phyloP scores from a whole-genome alignment of 768 basidiomycete species.

The Chalciporus sphaerocephalus region DNA sequence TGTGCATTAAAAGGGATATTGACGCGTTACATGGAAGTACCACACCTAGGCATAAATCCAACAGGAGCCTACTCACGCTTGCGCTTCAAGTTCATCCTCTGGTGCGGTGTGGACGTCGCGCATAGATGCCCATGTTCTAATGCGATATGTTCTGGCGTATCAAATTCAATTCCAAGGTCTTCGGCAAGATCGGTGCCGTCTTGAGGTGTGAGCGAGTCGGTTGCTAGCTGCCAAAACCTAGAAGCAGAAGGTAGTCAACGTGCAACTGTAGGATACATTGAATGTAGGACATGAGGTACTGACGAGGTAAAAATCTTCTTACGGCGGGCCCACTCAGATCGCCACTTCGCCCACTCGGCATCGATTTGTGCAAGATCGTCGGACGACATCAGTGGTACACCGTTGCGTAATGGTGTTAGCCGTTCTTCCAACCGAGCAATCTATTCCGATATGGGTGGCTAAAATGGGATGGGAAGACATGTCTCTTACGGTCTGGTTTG shows the following conservation, averaged over 20 bases:
- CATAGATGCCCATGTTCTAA: conserved; percentile 67
- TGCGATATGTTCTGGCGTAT: conserved; percentile 63
- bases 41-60: not conserved
- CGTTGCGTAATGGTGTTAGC: conserved; percentile 63
- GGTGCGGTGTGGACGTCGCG: conserved; percentile 24
- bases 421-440: conserved; percentile 44
- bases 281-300: conserved; percentile 14
- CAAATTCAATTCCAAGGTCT: conserved; percentile 76
- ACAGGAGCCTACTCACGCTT: conserved; percentile 37
- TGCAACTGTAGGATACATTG: not conserved
- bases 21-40: not conserved
- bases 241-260: not conserved
- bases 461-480: conserved; percentile 10
- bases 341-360: conserved; percentile 74
- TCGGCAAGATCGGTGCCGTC: conserved; percentile 65
- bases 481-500: conserved; percentile 48
- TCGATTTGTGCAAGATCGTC: conserved; percentile 69
- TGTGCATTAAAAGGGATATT: not conserved
- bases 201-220: conserved; percentile 63
- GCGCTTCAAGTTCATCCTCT: conserved; percentile 43
- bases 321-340: conserved; percentile 73
- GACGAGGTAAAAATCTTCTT: conserved; percentile 59
- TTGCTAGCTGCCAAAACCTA: conserved; percentile 74
- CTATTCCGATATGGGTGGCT: conserved; percentile 31
- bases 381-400: conserved; percentile 57